Evolutionary conservation across 441 rosid genomes (phyloP).

Genomic region (Biscutella auriculata): DNA sequence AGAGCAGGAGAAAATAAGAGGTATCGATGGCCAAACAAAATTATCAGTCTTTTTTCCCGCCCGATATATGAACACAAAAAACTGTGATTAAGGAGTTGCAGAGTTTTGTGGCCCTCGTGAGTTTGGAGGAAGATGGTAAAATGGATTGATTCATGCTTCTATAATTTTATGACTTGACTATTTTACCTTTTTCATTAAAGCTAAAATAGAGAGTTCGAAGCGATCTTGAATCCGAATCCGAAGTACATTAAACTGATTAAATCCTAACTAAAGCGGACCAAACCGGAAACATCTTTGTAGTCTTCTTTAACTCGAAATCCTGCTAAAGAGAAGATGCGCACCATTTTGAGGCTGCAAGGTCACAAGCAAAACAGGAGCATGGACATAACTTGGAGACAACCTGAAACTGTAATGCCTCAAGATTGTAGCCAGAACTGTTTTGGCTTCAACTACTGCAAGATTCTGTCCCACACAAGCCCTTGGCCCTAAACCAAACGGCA

Average conservation of each 20-base stretch:
- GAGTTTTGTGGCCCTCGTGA: neutral
- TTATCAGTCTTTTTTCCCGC: neutral
- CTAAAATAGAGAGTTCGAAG: no score
- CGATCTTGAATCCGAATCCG: neutral
- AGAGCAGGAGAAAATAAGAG: neutral
- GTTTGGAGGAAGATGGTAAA: constrained; percentile 3
- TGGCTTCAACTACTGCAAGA: constrained; percentile 45
- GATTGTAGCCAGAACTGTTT: constrained; percentile 42
- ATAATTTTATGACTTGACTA: neutral
- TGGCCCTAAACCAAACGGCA: constrained; percentile 71
- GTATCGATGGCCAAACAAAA: neutral
- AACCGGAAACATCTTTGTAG: neutral
- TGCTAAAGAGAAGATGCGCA: constrained; percentile 46
- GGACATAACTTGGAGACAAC: constrained; percentile 53
- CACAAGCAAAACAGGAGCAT: constrained; percentile 43
- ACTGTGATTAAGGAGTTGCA: neutral
- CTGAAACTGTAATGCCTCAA: constrained; percentile 32
- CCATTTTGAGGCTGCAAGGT: constrained; percentile 56
- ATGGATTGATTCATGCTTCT: neutral
- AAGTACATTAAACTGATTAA: neutral
- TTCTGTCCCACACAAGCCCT: constrained; percentile 60
- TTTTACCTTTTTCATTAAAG: neutral
- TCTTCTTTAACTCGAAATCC: constrained; percentile 14
- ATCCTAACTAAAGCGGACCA: neutral
- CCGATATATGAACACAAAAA: neutral